Percentiles rank a stretch among this genome's conserved stretches.
phyloP scores from a whole-genome alignment of 768 basidiomycete species.

The Amanita inopinata region DNA sequence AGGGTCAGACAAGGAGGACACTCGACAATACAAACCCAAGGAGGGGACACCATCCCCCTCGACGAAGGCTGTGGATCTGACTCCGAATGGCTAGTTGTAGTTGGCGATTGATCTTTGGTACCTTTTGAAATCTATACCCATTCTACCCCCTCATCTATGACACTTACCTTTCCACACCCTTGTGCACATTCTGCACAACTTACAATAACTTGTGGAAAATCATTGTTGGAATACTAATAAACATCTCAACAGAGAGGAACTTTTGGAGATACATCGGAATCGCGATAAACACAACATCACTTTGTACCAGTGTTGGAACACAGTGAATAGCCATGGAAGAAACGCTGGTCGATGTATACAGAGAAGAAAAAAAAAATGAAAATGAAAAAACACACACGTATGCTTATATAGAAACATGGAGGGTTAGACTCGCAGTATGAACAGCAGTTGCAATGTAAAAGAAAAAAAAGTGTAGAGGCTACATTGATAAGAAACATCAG shows the following conservation, averaged over 20 bases:
- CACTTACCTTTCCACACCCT: not conserved
- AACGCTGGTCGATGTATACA: constrained; percentile 3
- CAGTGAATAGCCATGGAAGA: not conserved
- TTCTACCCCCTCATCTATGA: constrained; percentile 13
- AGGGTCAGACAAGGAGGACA: constrained; percentile 45
- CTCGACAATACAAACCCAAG: constrained; percentile 41
- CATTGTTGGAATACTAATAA: constrained; percentile 12
- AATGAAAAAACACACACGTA: no score
- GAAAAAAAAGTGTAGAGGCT: constrained; percentile 6
- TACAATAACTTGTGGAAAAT: constrained; percentile 1
- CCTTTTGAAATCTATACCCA: constrained; percentile 26
- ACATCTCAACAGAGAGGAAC: constrained; percentile 11
- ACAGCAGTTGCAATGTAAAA: constrained; percentile 4
- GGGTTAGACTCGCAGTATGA: not conserved
- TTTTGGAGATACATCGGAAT: constrained; percentile 8
- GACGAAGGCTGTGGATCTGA: constrained; percentile 68
- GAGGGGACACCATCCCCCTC: constrained; percentile 67
- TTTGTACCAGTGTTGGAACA: not conserved
- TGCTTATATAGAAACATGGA: constrained; percentile 3
- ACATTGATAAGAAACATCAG: constrained; percentile 10
- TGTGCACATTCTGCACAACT: not conserved
- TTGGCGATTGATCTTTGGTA: constrained; percentile 14
- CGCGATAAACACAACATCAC: constrained; percentile 3
- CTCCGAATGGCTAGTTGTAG: constrained; percentile 85
- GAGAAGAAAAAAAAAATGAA: not conserved